A percentile compares a stretch with the other conserved stretches of the same genome.
Conservation (phyloP, 1,284 basidiomycete species). For the Rhodotorula sp. region DNA sequence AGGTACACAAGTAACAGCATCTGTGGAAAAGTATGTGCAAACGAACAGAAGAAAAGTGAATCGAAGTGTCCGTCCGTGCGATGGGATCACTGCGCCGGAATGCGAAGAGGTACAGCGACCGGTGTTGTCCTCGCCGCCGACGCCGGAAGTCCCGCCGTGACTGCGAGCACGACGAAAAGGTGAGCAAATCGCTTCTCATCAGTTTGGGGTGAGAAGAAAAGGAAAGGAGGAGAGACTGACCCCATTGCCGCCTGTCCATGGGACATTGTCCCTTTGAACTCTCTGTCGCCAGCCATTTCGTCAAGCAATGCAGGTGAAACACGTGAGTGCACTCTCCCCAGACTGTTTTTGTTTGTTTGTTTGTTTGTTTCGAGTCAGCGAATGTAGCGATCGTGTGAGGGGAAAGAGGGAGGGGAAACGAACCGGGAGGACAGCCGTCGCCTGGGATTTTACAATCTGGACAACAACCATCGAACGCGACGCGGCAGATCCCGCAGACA, state of each 20-base stretch:
- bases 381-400: not conserved
- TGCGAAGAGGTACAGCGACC: not conserved
- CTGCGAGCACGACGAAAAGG: not conserved
- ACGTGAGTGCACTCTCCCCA: conserved; percentile 95
- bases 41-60: too few species aligned
- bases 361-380: conserved; percentile 11
- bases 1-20: too few species aligned
- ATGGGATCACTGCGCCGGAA: not conserved
- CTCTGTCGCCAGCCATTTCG: conserved; percentile 87
- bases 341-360: conserved; percentile 62
- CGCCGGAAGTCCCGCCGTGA: not conserved
- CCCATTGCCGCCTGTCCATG: conserved; percentile 88
- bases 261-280: conserved; percentile 88
- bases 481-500: conserved; percentile 89
- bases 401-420: conserved; percentile 47
- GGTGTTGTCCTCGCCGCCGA: not conserved
- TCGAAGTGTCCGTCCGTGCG: too few species aligned
- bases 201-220: not conserved
- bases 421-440: conserved; percentile 93
- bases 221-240: conserved; percentile 56
- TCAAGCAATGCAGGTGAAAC: conserved; percentile 61
- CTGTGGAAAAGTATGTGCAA: too few species aligned
- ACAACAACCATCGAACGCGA: conserved; percentile 87
- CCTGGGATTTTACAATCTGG: conserved; percentile 90
- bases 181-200: not conserved